Evolutionary conservation across 2,329 filamentous ascomycete genomes (phyloP).

Genomic region (Nigrospora sphaerica): DNA sequence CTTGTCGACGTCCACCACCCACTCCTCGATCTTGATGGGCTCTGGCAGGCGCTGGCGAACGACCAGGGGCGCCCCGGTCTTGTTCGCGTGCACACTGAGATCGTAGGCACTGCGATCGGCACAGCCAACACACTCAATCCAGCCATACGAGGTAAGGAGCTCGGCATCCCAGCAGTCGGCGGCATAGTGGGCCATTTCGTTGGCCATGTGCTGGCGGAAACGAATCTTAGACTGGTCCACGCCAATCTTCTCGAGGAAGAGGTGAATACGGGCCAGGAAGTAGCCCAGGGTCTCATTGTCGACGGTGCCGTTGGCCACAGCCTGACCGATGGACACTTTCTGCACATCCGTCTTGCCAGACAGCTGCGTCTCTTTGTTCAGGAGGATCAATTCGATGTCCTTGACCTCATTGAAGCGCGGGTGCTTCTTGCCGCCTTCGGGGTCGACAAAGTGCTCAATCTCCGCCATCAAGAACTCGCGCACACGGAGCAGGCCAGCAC

Average conservation of each 20-base stretch:
- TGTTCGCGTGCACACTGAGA: slow-evolving; percentile 84
- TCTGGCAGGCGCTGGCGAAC: slow-evolving; percentile 76
- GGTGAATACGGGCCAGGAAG: slow-evolving; percentile 88
- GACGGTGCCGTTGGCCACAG: slow-evolving; percentile 73
- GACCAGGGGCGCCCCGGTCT: slow-evolving; percentile 78
- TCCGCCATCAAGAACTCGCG: slow-evolving; percentile 98
- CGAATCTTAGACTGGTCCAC: slow-evolving; percentile 82
- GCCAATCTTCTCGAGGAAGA: slow-evolving; percentile 84
- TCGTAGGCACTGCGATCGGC: slow-evolving; percentile 95
- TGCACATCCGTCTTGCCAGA: slow-evolving; percentile 73
- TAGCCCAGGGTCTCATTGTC: slow-evolving; percentile 98
- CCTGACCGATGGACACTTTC: slow-evolving; percentile 74
- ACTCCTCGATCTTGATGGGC: slow-evolving; percentile 78
- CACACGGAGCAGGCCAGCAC: slow-evolving; percentile 84
- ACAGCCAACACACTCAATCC: slow-evolving; percentile 97
- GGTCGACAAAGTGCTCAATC: slow-evolving; percentile 97
- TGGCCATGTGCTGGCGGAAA: slow-evolving; percentile 92
- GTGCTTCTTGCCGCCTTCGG: slow-evolving; percentile 91
- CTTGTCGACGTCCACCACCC: slow-evolving; percentile 80
- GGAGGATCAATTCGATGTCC: slow-evolving; percentile 73
- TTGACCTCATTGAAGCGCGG: slow-evolving; percentile 79
- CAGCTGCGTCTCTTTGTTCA: slow-evolving; percentile 80
- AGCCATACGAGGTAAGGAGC: slow-evolving; percentile 83
- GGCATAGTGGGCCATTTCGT: slow-evolving; percentile 80
- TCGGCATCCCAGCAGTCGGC: slow-evolving; percentile 98